Evolutionary conservation across 164 flowering plant genomes (phyloP), one percentile per base, ranked within the genome.

Genomic region (Stephania japonica): DNA sequence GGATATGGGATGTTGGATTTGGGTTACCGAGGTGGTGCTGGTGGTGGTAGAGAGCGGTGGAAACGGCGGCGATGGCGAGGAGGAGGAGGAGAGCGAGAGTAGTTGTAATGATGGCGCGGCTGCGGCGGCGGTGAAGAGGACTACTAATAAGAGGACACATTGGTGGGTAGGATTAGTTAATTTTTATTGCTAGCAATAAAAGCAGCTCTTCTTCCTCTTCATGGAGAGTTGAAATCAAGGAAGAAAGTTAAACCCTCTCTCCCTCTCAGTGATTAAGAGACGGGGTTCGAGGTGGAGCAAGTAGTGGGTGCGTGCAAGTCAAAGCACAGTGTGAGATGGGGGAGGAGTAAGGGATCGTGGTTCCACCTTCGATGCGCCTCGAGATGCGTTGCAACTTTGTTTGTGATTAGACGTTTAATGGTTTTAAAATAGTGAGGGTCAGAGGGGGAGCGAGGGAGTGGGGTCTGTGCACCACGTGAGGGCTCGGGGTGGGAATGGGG

Each of bases 221-320:
- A 64, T 26, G 19, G 19, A 59, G 12, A 24, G 10, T 32, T 67
- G 74, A 66, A 71, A 72, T 69, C 67, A 70, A 74, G 69, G 70
- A 67, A 64, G 62, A 7, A 9, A 47, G 13, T 25, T 25, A 73
- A 73, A 13, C 5, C 42, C 23, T 62, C 25, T 65, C 24, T 8
- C 65, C 16, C 32, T 38, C 65, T 74, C 73, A 67, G 77, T 75
- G 73, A 75, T 67, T 74, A 75, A 49, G 59, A 47, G 77, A 59
- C 9, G 53, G 32, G 32, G 32, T n/a, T n/a, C n/a, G n/a, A 27
- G 32, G 82, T 75, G 79, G 69, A 77, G 67, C 71, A 76, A 82
- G 79, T 47, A 2, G 82, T 73, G 79, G 67, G 78, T 70, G 73
- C 75, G 82, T 79, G 84, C 67, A 81, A 86, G 85, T 86, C 86